Evolutionary conservation across 257 asterid species (phyloP), one percentile per base, ranked within the genome.

Genomic region (Oldenlandia corymbosa): DNA sequence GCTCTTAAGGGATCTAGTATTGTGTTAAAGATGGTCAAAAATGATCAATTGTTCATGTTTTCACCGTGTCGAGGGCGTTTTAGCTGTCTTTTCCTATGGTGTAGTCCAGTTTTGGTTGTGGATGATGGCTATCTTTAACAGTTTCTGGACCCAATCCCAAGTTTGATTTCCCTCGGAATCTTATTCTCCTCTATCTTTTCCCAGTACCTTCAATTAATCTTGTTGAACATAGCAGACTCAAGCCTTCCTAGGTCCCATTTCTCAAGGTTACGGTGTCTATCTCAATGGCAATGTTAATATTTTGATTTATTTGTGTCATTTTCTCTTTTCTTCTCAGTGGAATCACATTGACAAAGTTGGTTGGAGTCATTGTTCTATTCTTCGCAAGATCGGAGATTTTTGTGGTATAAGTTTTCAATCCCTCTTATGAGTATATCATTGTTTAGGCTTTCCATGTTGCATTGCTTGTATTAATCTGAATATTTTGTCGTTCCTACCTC

Each of bases 261-360:
- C 53, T 47, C 53, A 18, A 47, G 11, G 18, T 47, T 8, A 47
- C 26, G 26, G 9, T 47, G 2, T n/a, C n/a, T n/a, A n/a, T 47
- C 20, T n/a, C 27, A 17, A 46, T 46, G 51, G 1, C 6, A 34
- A 46, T 21, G 5, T 9, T 46, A 18, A 46, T 0, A 46, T n/a
- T 32, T 23, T 17, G 30, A 14, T 45, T 45, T 17, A n/a, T 57
- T 23, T 17, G 5, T 57, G 21, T 57, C 26, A 57, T 57, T n/a
- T 57, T 34, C 3, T 28, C 34, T 52, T 1, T 43, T 17, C 42
- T 54, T 37, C 51, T 74, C 87, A 90, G 97, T 79, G 97, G 97
- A 68, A 90, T 90, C 73, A 90, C 97, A 11, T 94, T 85, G 48
- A 90, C 97, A 1, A 90, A 90, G 90, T 87, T 90, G 14, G 97